These are phyloP conservation scores for Yarrowia keelungensis DNA, from an alignment of 805 yeast species.

Conservation along the genomic window DNA sequence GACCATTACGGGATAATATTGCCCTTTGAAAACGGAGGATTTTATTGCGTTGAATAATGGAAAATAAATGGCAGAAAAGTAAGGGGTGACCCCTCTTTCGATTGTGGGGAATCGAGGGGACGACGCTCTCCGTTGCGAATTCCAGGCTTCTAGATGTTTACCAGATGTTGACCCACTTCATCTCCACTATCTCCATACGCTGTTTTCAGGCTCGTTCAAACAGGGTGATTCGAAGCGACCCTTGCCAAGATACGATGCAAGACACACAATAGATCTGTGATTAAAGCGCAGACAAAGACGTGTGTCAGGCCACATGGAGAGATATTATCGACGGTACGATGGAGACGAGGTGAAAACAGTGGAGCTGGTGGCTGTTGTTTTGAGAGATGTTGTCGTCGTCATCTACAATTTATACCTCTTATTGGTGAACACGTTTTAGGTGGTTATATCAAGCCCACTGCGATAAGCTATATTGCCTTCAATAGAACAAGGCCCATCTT, in stretches of 20 bases:
- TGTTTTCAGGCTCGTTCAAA: background rate
- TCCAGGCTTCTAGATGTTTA: too few species aligned
- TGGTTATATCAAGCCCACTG: too few species aligned
- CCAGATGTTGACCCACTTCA: too few species aligned
- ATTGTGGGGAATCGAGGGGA: too few species aligned
- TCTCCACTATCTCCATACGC: too few species aligned
- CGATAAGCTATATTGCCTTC: too few species aligned
- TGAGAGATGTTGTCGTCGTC: too few species aligned
- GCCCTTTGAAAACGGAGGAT: background rate
- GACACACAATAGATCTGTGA: background rate
- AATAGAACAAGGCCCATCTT: too few species aligned
- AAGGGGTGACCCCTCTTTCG: background rate
- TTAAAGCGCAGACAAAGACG: background rate
- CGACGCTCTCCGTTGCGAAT: too few species aligned
- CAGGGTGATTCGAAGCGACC: constrained; percentile 7
- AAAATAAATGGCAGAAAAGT: background rate
- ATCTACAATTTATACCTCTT: too few species aligned
- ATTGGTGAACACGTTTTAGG: too few species aligned
- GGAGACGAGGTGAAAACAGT: background rate
- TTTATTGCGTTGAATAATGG: background rate
- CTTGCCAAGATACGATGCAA: background rate
- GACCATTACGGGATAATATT: background rate
- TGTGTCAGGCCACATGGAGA: background rate
- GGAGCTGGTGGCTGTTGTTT: too few species aligned
- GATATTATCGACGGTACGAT: background rate